phyloP scores from a whole-genome alignment of 1,284 basidiomycete species.

The Lignosus rhinocerotis region DNA sequence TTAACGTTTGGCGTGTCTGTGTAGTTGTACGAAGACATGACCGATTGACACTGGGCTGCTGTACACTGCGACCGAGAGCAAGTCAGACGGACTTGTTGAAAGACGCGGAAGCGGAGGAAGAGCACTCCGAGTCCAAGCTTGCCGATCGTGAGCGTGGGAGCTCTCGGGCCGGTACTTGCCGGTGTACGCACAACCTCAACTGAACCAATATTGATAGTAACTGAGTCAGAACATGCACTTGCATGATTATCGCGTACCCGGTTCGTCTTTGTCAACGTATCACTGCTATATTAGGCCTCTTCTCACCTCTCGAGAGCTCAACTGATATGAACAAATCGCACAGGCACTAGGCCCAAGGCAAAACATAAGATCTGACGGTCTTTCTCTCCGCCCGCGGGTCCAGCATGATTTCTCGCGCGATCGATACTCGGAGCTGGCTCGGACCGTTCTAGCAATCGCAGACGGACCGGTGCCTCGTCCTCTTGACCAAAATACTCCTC shows the following conservation, averaged over 20 bases:
- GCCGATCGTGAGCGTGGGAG: too few relatives aligned
- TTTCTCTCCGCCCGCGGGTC: neutral
- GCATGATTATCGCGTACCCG: too few relatives aligned
- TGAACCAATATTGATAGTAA: too few relatives aligned
- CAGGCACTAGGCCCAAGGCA: too few relatives aligned
- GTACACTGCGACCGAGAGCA: neutral
- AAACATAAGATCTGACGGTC: neutral
- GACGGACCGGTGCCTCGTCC: slow-evolving; percentile 21
- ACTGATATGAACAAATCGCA: too few relatives aligned
- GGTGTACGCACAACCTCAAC: slow-evolving; percentile 1
- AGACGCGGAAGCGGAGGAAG: neutral
- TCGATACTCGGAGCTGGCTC: slow-evolving; percentile 18
- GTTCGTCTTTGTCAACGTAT: too few relatives aligned
- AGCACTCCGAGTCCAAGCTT: too few relatives aligned
- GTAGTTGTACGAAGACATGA: slow-evolving; percentile 43
- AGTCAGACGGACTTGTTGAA: neutral
- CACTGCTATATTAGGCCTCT: too few relatives aligned
- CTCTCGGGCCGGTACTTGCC: slow-evolving; percentile 5
- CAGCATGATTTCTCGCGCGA: neutral
- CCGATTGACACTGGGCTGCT: neutral
- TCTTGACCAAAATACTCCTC: slow-evolving; percentile 20
- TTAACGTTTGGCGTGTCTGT: slow-evolving; percentile 58
- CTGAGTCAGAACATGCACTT: too few relatives aligned
- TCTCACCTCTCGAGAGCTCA: too few relatives aligned
- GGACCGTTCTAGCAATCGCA: slow-evolving; percentile 19